These are phyloP conservation scores for Trametes sp. DNA, from an alignment of 1,284 basidiomycete genomes.

Conservation along the genomic window DNA sequence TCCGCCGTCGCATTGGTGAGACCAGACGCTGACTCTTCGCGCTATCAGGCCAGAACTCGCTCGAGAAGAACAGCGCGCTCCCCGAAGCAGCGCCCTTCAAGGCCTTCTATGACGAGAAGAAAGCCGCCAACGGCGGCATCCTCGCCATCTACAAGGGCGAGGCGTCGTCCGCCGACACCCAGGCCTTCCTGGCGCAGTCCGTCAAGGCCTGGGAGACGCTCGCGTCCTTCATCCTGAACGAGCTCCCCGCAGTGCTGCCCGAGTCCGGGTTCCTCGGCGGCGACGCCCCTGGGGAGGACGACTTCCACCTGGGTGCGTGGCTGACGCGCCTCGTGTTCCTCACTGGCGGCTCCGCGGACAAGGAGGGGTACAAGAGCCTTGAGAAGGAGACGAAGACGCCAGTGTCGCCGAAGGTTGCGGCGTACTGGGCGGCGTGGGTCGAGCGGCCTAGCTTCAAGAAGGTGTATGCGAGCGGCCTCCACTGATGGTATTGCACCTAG, in stretches of 20 bases:
- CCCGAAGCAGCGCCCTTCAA: conserved; percentile 55
- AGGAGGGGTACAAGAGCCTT: conserved; percentile 47
- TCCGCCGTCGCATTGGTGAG: background rate
- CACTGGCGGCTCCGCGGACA: conserved; percentile 43
- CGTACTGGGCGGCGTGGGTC: conserved; percentile 59
- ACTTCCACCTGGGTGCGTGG: conserved; percentile 63
- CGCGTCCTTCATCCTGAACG: conserved; percentile 47
- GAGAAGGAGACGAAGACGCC: conserved; percentile 51
- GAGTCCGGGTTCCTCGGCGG: conserved; percentile 57
- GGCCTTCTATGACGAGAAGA: conserved; percentile 60
- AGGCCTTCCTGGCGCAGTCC: conserved; percentile 51
- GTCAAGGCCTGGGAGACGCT: conserved; percentile 50
- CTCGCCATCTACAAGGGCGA: conserved; percentile 53
- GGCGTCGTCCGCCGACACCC: conserved; percentile 45
- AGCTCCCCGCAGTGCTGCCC: conserved; percentile 52
- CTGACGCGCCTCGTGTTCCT: conserved; percentile 53
- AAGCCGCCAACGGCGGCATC: conserved; percentile 54
- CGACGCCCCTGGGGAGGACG: conserved; percentile 56
- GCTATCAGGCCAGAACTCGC: conserved; percentile 49
- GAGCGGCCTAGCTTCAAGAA: conserved; percentile 64
- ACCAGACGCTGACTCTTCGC: background rate
- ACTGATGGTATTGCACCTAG: conserved; percentile 41
- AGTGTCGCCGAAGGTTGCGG: conserved; percentile 49
- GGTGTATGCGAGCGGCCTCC: conserved; percentile 57
- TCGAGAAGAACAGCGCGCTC: conserved; percentile 50